These are phyloP conservation scores for Elongisporangium prolatum DNA, from an alignment of 352 stramenopile genomes.

Conservation along the genomic window DNA sequence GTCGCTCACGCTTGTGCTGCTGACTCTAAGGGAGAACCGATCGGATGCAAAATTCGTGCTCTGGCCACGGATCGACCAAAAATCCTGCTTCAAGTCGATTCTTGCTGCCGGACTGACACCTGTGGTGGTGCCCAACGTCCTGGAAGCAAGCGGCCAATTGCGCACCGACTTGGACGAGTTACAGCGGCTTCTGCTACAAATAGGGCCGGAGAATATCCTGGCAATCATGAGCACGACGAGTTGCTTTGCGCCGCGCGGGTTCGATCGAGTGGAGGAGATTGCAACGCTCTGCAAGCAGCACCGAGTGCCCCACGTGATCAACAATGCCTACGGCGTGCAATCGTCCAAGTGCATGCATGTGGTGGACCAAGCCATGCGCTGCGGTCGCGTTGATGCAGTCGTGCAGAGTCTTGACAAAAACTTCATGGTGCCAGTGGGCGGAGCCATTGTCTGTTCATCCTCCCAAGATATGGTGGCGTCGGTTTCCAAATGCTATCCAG, in stretches of 20 bases:
- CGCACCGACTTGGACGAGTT: conserved; percentile 89
- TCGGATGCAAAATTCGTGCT: conserved; percentile 75
- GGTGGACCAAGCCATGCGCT: conserved; percentile 86
- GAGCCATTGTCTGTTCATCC: conserved; percentile 78
- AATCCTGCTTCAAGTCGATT: conserved; percentile 99
- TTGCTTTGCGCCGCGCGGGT: conserved; percentile 97
- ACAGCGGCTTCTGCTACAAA: conserved; percentile 41
- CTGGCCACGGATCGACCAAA: conserved; percentile 98
- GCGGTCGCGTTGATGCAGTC: conserved; percentile 94
- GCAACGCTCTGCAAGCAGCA: conserved; percentile 82
- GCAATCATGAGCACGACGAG: conserved; percentile 97
- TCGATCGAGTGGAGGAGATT: conserved; percentile 93
- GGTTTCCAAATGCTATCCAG: conserved; percentile 94
- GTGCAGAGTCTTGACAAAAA: conserved; percentile 99
- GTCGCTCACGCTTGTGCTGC: conserved; percentile 90
- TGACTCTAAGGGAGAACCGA: conserved; percentile 66
- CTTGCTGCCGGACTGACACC: conserved; percentile 89
- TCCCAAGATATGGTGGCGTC: conserved; percentile 69
- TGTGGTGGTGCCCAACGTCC: conserved; percentile 79
- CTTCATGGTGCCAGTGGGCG: conserved; percentile 97
- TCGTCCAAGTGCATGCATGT: conserved; percentile 91
- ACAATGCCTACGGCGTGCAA: conserved; percentile 99
- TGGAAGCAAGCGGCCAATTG: conserved; percentile 58
- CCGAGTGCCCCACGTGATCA: conserved; percentile 95
- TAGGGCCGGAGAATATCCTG: conserved; percentile 74